A percentile compares a stretch with the other conserved stretches of the same genome.
Evolutionary conservation across 2,329 filamentous ascomycete species (phyloP).

Genomic region (Plenodomus lindquistii): DNA sequence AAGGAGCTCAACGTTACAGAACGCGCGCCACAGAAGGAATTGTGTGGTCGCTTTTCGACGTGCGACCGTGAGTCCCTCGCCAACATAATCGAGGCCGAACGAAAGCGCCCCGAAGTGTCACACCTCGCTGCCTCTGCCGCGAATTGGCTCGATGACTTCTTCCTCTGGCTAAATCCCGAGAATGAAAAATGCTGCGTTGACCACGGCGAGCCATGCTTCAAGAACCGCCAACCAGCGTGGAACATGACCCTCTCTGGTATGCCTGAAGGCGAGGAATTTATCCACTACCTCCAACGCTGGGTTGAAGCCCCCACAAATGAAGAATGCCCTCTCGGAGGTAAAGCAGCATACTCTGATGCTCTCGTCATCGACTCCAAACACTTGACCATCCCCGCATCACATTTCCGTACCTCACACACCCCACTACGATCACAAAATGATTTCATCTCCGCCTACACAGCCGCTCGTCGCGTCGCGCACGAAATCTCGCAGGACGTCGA

Average conservation of each 20-base stretch:
- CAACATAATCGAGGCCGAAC: constrained; percentile 90
- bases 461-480: constrained; percentile 83
- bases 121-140: constrained; percentile 88
- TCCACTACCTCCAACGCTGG: constrained; percentile 84
- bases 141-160: constrained; percentile 96
- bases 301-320: constrained; percentile 77
- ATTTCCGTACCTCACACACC: constrained; percentile 90
- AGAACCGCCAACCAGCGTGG: constrained; percentile 76
- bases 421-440: constrained; percentile 86
- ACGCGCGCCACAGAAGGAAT: constrained; percentile 74
- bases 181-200: constrained; percentile 69
- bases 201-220: constrained; percentile 73
- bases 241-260: constrained; percentile 88
- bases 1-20: constrained; percentile 78
- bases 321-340: constrained; percentile 84
- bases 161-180: constrained; percentile 89
- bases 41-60: constrained; percentile 89
- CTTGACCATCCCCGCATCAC: constrained; percentile 74
- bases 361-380: constrained; percentile 74
- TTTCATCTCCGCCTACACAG: constrained; percentile 88
- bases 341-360: constrained; percentile 83
- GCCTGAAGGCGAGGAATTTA: constrained; percentile 91
- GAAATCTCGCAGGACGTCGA: constrained; percentile 73
- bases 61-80: constrained; percentile 83
- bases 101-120: constrained; percentile 83